phyloP scores from a whole-genome alignment of 352 stramenopile species.

The Pythium biforme region DNA sequence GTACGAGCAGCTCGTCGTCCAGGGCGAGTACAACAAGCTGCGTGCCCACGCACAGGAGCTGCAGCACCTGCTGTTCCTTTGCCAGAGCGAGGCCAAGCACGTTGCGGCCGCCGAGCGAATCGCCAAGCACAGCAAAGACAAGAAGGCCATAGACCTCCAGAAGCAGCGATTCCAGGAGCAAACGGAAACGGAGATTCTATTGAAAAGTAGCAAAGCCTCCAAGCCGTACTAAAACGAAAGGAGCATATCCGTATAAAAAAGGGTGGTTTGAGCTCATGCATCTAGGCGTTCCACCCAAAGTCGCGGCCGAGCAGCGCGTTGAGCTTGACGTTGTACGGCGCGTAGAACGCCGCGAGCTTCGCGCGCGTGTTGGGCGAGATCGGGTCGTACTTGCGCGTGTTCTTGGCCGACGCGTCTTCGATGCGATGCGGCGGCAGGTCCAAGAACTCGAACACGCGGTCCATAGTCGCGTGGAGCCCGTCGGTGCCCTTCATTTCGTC shows the following conservation, averaged over 20 bases:
- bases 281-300: slow-evolving; percentile 42
- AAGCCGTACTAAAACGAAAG: neutral
- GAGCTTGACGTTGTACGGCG: slow-evolving; percentile 82
- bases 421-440: slow-evolving; percentile 82
- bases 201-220: slow-evolving; percentile 36
- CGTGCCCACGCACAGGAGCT: slow-evolving; percentile 59
- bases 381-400: slow-evolving; percentile 84
- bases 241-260: neutral
- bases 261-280: no score
- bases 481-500: slow-evolving; percentile 91
- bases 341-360: slow-evolving; percentile 76
- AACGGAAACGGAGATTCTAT: slow-evolving; percentile 62
- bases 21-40: slow-evolving; percentile 50
- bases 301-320: slow-evolving; percentile 59
- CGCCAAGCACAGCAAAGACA: slow-evolving; percentile 33
- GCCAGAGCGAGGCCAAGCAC: slow-evolving; percentile 50
- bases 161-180: slow-evolving; percentile 48
- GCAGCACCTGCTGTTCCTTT: slow-evolving; percentile 68
- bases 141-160: slow-evolving; percentile 36
- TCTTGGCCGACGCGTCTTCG: slow-evolving; percentile 81
- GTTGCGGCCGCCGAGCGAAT: slow-evolving; percentile 39
- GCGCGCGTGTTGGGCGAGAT: slow-evolving; percentile 48
- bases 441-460: slow-evolving; percentile 83
- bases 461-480: slow-evolving; percentile 69
- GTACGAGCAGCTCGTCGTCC: slow-evolving; percentile 41